phyloP scores from a whole-genome alignment of 2,329 filamentous ascomycete genomes.

The Thelonectria blattea region DNA sequence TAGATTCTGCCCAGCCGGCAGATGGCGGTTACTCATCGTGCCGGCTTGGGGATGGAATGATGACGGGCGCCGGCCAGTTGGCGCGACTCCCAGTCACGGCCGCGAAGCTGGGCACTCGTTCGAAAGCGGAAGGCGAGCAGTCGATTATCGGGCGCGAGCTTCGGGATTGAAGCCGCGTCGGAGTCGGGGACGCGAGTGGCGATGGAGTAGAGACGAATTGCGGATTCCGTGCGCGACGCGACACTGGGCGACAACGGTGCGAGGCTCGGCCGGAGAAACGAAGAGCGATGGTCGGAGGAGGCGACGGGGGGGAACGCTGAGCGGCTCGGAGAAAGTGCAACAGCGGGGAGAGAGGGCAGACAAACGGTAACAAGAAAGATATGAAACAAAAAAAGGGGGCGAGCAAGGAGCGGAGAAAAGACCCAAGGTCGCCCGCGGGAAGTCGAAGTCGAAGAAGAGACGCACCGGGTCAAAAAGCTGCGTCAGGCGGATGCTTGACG shows the following conservation, averaged over 20 bases:
- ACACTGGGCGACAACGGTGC: constrained; percentile 25
- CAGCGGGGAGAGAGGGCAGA: not conserved
- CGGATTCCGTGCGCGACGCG: constrained; percentile 33
- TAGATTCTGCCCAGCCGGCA: constrained; percentile 76
- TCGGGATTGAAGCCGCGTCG: constrained; percentile 33
- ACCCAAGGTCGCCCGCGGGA: constrained; percentile 10
- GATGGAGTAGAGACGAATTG: constrained; percentile 5
- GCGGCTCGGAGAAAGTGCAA: constrained; percentile 4
- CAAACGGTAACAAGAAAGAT: constrained; percentile 10
- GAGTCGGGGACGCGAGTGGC: constrained; percentile 5
- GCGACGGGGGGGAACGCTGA: constrained; percentile 17
- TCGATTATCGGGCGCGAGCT: constrained; percentile 23
- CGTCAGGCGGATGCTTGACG: constrained; percentile 36
- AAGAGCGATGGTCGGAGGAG: constrained; percentile 27
- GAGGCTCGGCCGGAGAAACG: constrained; percentile 24
- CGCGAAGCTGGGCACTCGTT: constrained; percentile 23
- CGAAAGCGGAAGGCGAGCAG: constrained; percentile 14
- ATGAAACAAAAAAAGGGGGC: constrained; percentile 6
- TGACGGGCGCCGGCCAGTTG: constrained; percentile 43
- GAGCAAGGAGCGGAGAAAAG: constrained; percentile 14
- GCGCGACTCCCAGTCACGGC: constrained; percentile 42
- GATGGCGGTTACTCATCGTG: constrained; percentile 80
- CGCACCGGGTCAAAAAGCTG: constrained; percentile 26
- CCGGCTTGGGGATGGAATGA: constrained; percentile 62
- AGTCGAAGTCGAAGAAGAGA: constrained; percentile 21